A percentile compares a stretch with the other conserved stretches of the same genome.
These are phyloP conservation scores for Penicillium sp. DNA, from an alignment of 2,329 filamentous ascomycete species.

Conservation along the genomic window DNA sequence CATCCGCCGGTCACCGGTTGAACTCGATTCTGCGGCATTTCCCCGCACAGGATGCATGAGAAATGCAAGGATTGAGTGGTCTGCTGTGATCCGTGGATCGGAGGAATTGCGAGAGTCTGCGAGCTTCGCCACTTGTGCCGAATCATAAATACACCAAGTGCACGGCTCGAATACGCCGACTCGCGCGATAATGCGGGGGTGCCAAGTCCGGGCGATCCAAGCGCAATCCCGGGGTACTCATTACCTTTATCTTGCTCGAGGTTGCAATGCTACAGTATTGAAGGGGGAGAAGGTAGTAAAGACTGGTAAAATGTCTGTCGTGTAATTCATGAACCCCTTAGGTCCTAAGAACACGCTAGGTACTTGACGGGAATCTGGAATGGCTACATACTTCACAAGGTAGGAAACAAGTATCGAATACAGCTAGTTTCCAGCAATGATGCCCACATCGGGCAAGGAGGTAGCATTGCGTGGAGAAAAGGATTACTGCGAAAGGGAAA, in stretches of 20 bases:
- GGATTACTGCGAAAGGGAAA: no score
- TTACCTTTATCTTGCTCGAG: neutral
- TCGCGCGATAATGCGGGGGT: neutral
- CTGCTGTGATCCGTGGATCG: neutral
- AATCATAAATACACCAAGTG: neutral
- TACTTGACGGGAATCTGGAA: no score
- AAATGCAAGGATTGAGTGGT: neutral
- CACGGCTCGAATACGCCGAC: neutral
- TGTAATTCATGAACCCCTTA: neutral
- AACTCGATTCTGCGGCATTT: no score
- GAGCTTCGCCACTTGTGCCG: neutral
- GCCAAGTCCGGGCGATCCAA: neutral
- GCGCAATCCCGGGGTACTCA: neutral
- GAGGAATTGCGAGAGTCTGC: neutral
- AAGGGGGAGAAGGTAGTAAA: neutral
- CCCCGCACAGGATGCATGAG: neutral
- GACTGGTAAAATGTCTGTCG: neutral
- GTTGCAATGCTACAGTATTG: neutral
- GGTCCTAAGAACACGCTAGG: neutral
- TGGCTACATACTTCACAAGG: no score
- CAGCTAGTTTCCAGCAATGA: neutral
- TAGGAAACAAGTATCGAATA: no score
- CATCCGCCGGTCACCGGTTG: conserved; percentile 4
- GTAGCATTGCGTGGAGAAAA: neutral
- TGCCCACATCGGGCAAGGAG: neutral